A percentile compares a stretch with the other conserved stretches of the same genome.
These are phyloP conservation scores for Breviolum minutum DNA, from an alignment of 73 alveolate genomes.

Conservation along the genomic window DNA sequence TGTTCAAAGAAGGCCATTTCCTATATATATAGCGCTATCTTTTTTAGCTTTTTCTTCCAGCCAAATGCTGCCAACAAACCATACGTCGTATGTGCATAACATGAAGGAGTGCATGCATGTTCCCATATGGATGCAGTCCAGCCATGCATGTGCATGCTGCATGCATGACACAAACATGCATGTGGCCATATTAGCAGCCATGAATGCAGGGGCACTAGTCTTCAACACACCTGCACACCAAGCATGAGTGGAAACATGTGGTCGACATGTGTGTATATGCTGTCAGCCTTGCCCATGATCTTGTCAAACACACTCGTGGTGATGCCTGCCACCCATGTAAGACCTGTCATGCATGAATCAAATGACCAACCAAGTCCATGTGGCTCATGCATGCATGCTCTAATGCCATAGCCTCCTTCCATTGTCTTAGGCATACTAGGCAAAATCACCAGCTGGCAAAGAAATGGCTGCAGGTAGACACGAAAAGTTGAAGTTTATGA, in stretches of 20 bases:
- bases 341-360: not conserved
- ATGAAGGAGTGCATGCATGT: not conserved
- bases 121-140: not conserved
- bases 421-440: too few species aligned
- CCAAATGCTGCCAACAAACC: not conserved
- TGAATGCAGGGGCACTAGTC: not conserved
- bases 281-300: not conserved
- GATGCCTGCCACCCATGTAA: not conserved
- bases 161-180: not conserved
- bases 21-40: not conserved
- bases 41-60: not conserved
- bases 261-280: not conserved
- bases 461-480: not conserved
- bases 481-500: not conserved
- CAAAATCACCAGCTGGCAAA: too few species aligned
- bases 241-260: not conserved
- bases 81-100: not conserved
- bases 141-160: not conserved
- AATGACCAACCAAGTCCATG: not conserved
- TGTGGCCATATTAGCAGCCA: not conserved
- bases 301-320: not conserved
- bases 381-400: not conserved
- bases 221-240: not conserved
- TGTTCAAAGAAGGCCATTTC: not conserved
- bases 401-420: too few species aligned